Evolutionary conservation across 371 early-diverging fungal species (phyloP).

Genomic region (Globomyces sp.): DNA sequence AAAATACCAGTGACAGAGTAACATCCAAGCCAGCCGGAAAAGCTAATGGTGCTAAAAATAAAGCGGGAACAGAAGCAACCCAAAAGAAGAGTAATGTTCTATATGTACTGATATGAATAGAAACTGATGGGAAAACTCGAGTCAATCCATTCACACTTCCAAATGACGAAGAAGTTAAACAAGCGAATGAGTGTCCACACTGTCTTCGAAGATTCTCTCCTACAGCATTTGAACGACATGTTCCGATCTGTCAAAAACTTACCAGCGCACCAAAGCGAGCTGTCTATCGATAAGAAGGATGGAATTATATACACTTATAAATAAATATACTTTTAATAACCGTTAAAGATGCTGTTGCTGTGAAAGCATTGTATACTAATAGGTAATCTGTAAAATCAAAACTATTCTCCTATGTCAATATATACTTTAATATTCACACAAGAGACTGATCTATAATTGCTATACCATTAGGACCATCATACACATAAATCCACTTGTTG

Average conservation of each 20-base stretch:
- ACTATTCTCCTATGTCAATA: too few relatives aligned
- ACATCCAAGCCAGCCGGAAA: neutral
- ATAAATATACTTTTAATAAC: too few relatives aligned
- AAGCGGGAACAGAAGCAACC: neutral
- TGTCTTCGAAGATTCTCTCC: slow-evolving; percentile 2
- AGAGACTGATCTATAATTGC: too few relatives aligned
- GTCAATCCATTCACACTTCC: neutral
- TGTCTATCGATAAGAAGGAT: neutral
- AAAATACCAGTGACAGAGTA: slow-evolving; percentile 8
- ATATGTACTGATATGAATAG: neutral
- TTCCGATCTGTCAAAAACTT: slow-evolving; percentile 15
- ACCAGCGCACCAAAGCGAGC: neutral
- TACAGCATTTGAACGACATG: slow-evolving; percentile 15
- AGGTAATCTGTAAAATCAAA: too few relatives aligned
- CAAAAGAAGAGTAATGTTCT: neutral
- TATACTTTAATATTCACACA: too few relatives aligned
- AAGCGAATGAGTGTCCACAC: slow-evolving; percentile 4
- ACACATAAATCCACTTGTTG: too few relatives aligned
- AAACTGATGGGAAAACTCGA: neutral
- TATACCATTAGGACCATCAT: too few relatives aligned
- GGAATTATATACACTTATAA: too few relatives aligned
- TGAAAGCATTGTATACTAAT: too few relatives aligned
- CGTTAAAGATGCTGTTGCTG: too few relatives aligned
- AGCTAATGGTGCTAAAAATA: neutral
- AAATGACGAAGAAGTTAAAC: neutral